Evolutionary conservation across 2,329 filamentous ascomycete species (phyloP).

Genomic region (Madurella mycetomatis): DNA sequence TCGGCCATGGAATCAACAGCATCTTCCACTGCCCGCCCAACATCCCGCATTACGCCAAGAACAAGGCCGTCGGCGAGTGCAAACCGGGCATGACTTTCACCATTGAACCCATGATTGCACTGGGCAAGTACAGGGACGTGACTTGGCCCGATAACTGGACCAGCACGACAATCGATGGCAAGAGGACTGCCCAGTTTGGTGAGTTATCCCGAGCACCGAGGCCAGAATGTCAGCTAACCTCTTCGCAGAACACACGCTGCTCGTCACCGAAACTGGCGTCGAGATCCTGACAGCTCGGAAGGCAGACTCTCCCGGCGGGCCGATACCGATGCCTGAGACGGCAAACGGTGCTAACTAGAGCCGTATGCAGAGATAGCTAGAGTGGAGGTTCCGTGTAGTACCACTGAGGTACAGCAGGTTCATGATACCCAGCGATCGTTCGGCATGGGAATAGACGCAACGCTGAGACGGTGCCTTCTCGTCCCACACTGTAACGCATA

Average conservation of each 20-base stretch:
- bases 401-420: background rate
- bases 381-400: background rate
- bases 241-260: conserved; percentile 66
- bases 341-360: conserved; percentile 6
- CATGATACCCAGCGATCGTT: conserved; percentile 2
- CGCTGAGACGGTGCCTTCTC: background rate
- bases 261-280: conserved; percentile 80
- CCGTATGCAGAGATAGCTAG: conserved; percentile 31
- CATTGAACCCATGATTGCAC: conserved; percentile 96
- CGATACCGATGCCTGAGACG: conserved; percentile 52
- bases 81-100: conserved; percentile 99
- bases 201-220: conserved; percentile 32
- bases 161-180: conserved; percentile 85
- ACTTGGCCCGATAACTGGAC: conserved; percentile 99
- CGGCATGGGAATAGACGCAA: background rate
- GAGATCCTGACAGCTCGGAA: conserved; percentile 75
- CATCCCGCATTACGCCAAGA: conserved; percentile 96
- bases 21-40: conserved; percentile 93
- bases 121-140: conserved; percentile 86
- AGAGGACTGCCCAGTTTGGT: conserved; percentile 89
- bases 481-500: background rate
- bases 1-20: conserved; percentile 90
- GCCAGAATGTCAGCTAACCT: background rate
- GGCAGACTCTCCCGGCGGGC: conserved; percentile 70
- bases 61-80: conserved; percentile 90